These are phyloP conservation scores for Pseudonitzschia pungens DNA, from an alignment of 108 stramenopile genomes.

Conservation along the genomic window DNA sequence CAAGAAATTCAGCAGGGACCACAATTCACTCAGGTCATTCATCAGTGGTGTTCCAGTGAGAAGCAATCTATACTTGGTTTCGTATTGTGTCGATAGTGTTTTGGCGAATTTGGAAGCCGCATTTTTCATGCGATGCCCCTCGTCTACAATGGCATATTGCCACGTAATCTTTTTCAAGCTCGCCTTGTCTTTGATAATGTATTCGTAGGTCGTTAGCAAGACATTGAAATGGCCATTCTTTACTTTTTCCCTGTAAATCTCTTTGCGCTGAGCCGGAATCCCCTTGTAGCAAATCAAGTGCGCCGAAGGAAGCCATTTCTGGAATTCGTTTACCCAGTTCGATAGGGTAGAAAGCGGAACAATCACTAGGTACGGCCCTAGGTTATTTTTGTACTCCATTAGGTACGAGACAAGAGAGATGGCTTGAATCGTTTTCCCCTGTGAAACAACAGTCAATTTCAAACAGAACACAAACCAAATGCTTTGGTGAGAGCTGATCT, in stretches of 20 bases:
- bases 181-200: conserved; percentile 87
- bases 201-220: conserved; percentile 91
- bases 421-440: conserved; percentile 94
- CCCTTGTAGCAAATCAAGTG: conserved; percentile 77
- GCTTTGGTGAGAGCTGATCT: not conserved
- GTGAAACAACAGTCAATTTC: conserved; percentile 10
- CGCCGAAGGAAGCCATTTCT: conserved; percentile 71
- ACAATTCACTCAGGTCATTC: conserved; percentile 72
- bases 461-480: conserved; percentile 6
- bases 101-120: conserved; percentile 65
- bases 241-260: conserved; percentile 77
- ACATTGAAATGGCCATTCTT: conserved; percentile 84
- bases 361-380: conserved; percentile 87
- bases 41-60: conserved; percentile 92
- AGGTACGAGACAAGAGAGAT: conserved; percentile 89
- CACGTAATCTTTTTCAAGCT: conserved; percentile 76
- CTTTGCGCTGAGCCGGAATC: conserved; percentile 64
- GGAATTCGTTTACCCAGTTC: conserved; percentile 90
- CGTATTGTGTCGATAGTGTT: conserved; percentile 62
- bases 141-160: conserved; percentile 94
- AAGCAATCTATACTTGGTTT: conserved; percentile 59
- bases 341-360: conserved; percentile 90
- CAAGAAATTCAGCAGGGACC: conserved; percentile 72
- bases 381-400: conserved; percentile 79
- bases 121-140: conserved; percentile 91